Conservation (phyloP, 805 yeast species). For the Saccharomycopsis oosterbeekiorum region DNA sequence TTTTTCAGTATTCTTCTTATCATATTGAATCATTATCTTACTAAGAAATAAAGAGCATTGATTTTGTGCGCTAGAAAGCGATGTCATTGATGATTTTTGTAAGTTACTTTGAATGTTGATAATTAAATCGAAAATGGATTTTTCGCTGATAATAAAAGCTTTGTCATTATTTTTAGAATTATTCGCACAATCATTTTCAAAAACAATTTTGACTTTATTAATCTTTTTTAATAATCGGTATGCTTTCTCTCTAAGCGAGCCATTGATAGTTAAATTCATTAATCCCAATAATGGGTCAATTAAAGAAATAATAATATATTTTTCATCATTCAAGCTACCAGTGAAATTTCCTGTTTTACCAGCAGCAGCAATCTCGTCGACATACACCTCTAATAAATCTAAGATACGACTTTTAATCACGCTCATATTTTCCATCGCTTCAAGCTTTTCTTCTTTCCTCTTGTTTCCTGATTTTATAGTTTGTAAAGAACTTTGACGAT, state of each 20-base stretch:
- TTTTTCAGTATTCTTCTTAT: conserved; percentile 28
- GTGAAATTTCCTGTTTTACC: not conserved
- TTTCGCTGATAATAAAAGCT: conserved; percentile 9
- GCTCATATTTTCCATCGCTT: conserved; percentile 71
- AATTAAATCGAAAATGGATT: conserved; percentile 25
- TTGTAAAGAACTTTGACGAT: conserved; percentile 59
- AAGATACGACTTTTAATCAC: conserved; percentile 70
- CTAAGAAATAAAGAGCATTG: conserved; percentile 58
- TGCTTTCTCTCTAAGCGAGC: conserved; percentile 61
- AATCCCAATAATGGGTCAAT: conserved; percentile 49
- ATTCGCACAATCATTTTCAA: not conserved
- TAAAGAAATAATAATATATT: conserved; percentile 33
- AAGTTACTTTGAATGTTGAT: conserved; percentile 35
- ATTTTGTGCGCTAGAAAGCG: conserved; percentile 36
- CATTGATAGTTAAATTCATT: conserved; percentile 60
- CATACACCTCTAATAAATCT: conserved; percentile 63
- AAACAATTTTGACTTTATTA: conserved; percentile 36
- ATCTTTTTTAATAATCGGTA: conserved; percentile 60
- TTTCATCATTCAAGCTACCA: conserved; percentile 22
- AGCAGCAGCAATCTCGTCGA: conserved; percentile 33
- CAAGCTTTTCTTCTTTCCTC: conserved; percentile 61
- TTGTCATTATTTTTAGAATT: conserved; percentile 10
- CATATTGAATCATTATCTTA: conserved; percentile 39
- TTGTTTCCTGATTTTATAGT: conserved; percentile 48
- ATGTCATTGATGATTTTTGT: conserved; percentile 27